phyloP scores from a whole-genome alignment of 1,284 basidiomycete genomes.

The Marasmius sp. region DNA sequence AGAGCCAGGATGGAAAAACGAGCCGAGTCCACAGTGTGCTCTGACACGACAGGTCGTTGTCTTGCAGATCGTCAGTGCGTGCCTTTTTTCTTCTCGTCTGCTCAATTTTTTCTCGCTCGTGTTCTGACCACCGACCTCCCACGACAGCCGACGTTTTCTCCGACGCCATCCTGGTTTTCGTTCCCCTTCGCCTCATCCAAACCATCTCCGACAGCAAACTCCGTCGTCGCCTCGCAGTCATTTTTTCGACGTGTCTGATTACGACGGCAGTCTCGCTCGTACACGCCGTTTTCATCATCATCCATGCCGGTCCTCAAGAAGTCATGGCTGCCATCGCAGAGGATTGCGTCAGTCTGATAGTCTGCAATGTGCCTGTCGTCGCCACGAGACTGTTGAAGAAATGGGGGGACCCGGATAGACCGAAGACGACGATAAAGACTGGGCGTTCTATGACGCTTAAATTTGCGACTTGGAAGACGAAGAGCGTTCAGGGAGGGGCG shows the following conservation, averaged over 20 bases:
- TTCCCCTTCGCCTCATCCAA: slow-evolving; percentile 31
- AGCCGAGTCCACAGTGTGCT: neutral
- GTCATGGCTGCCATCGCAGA: slow-evolving; percentile 9
- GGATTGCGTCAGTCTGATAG: slow-evolving; percentile 33
- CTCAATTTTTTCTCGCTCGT: neutral
- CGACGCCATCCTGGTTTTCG: slow-evolving; percentile 30
- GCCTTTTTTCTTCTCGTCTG: neutral
- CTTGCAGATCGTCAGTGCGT: neutral
- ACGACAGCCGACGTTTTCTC: slow-evolving; percentile 32
- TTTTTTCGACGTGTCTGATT: slow-evolving; percentile 34
- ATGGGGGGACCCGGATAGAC: neutral
- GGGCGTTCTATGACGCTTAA: neutral
- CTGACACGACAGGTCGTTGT: neutral
- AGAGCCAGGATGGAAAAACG: neutral
- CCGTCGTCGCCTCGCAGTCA: slow-evolving; percentile 29
- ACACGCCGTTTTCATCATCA: slow-evolving; percentile 32
- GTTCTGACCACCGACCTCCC: neutral
- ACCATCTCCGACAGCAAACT: slow-evolving; percentile 25
- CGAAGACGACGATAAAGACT: neutral
- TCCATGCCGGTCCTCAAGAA: slow-evolving; percentile 4
- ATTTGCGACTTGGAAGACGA: neutral
- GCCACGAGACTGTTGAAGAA: slow-evolving; percentile 24
- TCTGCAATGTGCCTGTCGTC: slow-evolving; percentile 34
- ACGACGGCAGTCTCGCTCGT: slow-evolving; percentile 36
- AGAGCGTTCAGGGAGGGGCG: neutral